Evolutionary conservation across 1,284 basidiomycete species (phyloP), one percentile per base, ranked within the genome.

Genomic region (Tilletiopsis washingtonensis): DNA sequence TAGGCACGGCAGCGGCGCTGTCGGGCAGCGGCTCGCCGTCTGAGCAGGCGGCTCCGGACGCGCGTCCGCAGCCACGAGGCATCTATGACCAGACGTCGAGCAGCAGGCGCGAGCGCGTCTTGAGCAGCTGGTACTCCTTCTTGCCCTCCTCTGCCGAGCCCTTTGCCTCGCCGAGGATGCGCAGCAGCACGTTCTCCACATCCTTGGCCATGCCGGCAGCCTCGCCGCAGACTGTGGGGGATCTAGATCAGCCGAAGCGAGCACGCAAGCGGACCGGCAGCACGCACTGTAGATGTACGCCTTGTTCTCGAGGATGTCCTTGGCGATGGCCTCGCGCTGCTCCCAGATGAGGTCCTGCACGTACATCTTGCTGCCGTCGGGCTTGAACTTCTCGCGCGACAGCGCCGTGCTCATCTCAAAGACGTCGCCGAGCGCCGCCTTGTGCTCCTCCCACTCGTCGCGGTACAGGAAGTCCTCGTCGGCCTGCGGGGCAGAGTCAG

Each of bases 171-270:
- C 85, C 91, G n/a, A 98, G 79, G 65, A 97, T 88, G 67, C 79
- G 80, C 52, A 82, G 82, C 40, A 98, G 78, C 27, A 82, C 80
- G 64, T 88, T 86, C 76, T 98, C 94, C 26, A 98, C 93, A 43
- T 85, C 81, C 74, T 90, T 91, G 70, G 84, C 84, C 93, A 98
- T 98, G 74, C 81, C 83, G 80, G 90, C 91, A 45, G 91, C 93
- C 71, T 98, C 93, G 72, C 94, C 93, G 68, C 93, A 97, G 38
- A 61, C 46, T 47, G 19, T 12, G 44, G 12, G 15, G 25, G 20
- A 34, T 12, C 12, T 11, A 34, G 32, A 34, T 12, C 17, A 11
- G 12, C 12, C 32, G 32, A 34, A 17, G 32, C 17, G 32, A 17
- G 21, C 21, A 7, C 5, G 39, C n/a, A 39, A 52, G 21, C 38